Conservation (phyloP, 129 eudicot species). For the Lactuca sativa region DNA sequence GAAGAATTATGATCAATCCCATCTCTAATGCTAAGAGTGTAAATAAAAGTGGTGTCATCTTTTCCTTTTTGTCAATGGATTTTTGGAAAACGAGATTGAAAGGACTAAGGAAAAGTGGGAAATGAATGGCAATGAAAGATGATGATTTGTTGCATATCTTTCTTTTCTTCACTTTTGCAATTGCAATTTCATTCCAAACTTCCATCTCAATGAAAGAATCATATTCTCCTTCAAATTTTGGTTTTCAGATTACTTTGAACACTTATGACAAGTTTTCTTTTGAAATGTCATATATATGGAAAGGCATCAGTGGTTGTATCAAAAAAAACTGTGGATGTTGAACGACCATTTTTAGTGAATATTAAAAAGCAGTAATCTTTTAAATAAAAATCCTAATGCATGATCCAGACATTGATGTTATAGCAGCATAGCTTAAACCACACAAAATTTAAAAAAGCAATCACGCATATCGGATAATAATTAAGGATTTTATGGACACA, state of each 20-base stretch:
- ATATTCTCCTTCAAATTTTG: slow-evolving; percentile 2
- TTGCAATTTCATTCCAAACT: slow-evolving; percentile 24
- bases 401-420: too few species aligned
- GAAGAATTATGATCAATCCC: slow-evolving; percentile 47
- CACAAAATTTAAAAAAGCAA: too few species aligned
- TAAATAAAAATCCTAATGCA: too few species aligned
- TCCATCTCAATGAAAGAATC: slow-evolving; percentile 35
- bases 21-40: slow-evolving; percentile 47
- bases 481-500: too few species aligned
- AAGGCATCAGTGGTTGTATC: background rate
- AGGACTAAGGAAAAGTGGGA: background rate
- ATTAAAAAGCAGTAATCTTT: too few species aligned
- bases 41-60: slow-evolving; percentile 58
- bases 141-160: slow-evolving; percentile 25
- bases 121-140: background rate
- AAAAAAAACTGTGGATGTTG: background rate
- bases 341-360: background rate
- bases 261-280: background rate
- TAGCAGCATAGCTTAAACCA: too few species aligned
- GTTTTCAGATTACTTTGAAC: slow-evolving; percentile 16
- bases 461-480: too few species aligned
- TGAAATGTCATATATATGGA: background rate
- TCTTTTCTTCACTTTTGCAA: slow-evolving; percentile 14
- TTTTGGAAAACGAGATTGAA: background rate
- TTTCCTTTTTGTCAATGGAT: background rate